Evolutionary conservation across 805 yeast species (phyloP).

Genomic region (Nakazawaea wyomingensis): DNA sequence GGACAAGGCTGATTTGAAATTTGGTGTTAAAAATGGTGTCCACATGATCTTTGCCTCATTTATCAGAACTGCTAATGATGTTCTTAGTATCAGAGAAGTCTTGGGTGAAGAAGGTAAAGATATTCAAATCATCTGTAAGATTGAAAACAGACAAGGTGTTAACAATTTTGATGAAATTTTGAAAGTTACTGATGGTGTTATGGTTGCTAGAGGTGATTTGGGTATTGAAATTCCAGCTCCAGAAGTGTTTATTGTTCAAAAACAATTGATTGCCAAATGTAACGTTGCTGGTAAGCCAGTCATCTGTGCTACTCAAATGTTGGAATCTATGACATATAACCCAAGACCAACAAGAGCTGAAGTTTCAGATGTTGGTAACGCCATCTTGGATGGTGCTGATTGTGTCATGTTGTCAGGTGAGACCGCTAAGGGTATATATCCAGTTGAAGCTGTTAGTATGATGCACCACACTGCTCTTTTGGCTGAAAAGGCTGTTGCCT

Average conservation of each 20-base stretch:
- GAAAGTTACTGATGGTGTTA: slow-evolving; percentile 94
- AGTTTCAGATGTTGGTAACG: slow-evolving; percentile 98
- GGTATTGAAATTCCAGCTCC: slow-evolving; percentile 99
- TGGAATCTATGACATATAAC: slow-evolving; percentile 98
- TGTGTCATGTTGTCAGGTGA: slow-evolving; percentile 99
- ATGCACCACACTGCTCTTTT: slow-evolving; percentile 96
- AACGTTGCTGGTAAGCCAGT: slow-evolving; percentile 99
- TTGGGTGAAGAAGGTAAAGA: slow-evolving; percentile 96
- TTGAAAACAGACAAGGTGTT: slow-evolving; percentile 99
- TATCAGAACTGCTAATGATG: slow-evolving; percentile 92
- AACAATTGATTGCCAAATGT: slow-evolving; percentile 98
- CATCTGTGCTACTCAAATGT: slow-evolving; percentile 99
- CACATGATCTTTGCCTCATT: slow-evolving; percentile 99
- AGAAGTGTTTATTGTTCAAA: slow-evolving; percentile 96
- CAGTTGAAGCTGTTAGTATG: slow-evolving; percentile 95
- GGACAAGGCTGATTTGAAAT: slow-evolving; percentile 86
- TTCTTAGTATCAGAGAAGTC: slow-evolving; percentile 84
- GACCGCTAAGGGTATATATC: slow-evolving; percentile 99
- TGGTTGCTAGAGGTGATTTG: slow-evolving; percentile 99
- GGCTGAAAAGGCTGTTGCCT: slow-evolving; percentile 96
- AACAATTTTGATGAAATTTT: slow-evolving; percentile 98
- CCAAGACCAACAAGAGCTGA: slow-evolving; percentile 99
- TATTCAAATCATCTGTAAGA: slow-evolving; percentile 94
- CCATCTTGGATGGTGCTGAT: slow-evolving; percentile 98
- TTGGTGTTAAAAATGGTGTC: slow-evolving; percentile 96